Evolutionary conservation across 2,329 filamentous ascomycete species (phyloP).

Genomic region (Triangularia verruculosa): DNA sequence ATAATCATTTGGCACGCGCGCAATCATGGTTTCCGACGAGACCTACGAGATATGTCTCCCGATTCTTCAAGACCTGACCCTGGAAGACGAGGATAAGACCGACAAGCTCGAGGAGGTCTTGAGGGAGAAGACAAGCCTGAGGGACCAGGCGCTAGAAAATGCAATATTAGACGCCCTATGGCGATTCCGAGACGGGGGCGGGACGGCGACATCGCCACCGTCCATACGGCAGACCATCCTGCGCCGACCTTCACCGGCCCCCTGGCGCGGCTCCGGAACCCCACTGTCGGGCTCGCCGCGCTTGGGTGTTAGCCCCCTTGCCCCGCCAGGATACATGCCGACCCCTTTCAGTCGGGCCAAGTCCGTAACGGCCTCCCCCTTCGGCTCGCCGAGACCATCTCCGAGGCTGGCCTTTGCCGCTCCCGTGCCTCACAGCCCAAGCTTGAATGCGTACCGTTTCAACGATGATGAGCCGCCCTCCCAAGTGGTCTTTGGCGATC

Average conservation of each 20-base stretch:
- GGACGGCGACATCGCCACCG: conserved; percentile 69
- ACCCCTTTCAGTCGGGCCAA: conserved; percentile 74
- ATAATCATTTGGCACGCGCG: not conserved
- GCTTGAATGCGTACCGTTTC: conserved; percentile 86
- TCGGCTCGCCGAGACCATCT: conserved; percentile 89
- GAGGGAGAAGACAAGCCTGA: conserved; percentile 71
- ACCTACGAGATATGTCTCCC: conserved; percentile 89
- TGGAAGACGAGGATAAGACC: conserved; percentile 94
- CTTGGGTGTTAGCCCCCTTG: conserved; percentile 75
- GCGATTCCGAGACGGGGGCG: conserved; percentile 70
- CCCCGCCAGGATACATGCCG: conserved; percentile 78
- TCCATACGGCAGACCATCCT: conserved; percentile 86
- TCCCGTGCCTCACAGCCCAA: conserved; percentile 87
- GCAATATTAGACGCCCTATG: conserved; percentile 86
- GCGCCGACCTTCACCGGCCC: conserved; percentile 85
- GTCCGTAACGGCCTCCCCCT: conserved; percentile 79
- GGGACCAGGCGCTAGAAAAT: conserved; percentile 79
- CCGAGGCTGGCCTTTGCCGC: conserved; percentile 87
- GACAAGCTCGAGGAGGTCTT: conserved; percentile 86
- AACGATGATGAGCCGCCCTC: conserved; percentile 75
- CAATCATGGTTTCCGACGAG: conserved; percentile 83
- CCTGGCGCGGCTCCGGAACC: conserved; percentile 83
- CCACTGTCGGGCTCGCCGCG: conserved; percentile 81
- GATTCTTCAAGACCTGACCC: conserved; percentile 73
- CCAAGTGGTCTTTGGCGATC: conserved; percentile 84